Percentiles rank a stretch among this genome's conserved stretches.
Conservation (phyloP, 225 moss, liverwort and hornwort species). For the Pleurozium schreberi region DNA sequence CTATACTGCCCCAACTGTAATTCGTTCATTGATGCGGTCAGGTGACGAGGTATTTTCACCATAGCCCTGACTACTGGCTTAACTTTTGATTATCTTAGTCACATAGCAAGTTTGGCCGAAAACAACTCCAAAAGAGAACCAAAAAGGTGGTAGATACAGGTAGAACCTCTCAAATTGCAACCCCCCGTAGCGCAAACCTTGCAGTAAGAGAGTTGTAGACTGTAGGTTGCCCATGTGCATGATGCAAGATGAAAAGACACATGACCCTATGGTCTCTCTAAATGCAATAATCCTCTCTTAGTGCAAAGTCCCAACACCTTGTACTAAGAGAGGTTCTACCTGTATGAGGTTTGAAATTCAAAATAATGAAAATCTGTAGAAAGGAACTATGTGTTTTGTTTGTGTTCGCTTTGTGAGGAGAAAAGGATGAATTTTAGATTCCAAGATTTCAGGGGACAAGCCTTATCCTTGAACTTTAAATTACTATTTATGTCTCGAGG, state of each 20-base stretch:
- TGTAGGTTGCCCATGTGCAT: too few species aligned
- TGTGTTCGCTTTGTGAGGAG: neutral
- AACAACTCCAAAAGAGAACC: neutral
- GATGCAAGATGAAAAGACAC: too few species aligned
- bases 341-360: neutral
- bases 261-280: too few species aligned
- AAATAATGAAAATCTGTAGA: neutral
- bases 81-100: neutral
- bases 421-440: neutral
- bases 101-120: neutral
- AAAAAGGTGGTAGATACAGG: neutral
- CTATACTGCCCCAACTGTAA: conserved; percentile 89
- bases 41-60: conserved; percentile 55
- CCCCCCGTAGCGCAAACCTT: too few species aligned
- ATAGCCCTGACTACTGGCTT: neutral
- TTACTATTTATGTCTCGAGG: neutral
- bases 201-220: too few species aligned
- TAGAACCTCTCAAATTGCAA: too few species aligned
- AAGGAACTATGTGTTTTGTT: neutral
- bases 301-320: too few species aligned
- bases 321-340: too few species aligned
- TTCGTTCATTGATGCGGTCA: conserved; percentile 86
- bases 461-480: neutral
- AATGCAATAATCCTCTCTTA: too few species aligned
- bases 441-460: neutral